These are phyloP conservation scores for Cyclostephanos invisitatus DNA, from an alignment of 108 stramenopile genomes.

Conservation along the genomic window DNA sequence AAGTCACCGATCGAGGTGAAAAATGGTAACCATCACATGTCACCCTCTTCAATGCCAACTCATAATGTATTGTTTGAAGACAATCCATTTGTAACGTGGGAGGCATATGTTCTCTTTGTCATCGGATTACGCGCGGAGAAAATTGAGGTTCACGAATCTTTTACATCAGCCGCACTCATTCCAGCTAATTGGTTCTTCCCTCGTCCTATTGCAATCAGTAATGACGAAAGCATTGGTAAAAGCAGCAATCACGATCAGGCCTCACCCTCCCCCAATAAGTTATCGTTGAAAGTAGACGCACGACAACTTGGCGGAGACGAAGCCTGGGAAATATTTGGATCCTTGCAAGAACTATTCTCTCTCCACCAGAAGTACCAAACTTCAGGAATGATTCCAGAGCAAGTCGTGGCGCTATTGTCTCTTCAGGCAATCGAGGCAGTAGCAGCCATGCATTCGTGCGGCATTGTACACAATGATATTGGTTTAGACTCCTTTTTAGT, in stretches of 20 bases:
- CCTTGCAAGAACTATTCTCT: slow-evolving; percentile 46
- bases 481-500: slow-evolving; percentile 45
- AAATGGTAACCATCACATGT: background rate
- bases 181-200: slow-evolving; percentile 21
- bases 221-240: background rate
- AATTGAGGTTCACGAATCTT: slow-evolving; percentile 5
- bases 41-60: background rate
- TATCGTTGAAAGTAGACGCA: slow-evolving; percentile 8
- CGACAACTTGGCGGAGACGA: background rate
- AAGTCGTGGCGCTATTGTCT: slow-evolving; percentile 31
- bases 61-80: slow-evolving; percentile 13
- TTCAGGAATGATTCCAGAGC: slow-evolving; percentile 42
- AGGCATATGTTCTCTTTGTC: slow-evolving; percentile 35
- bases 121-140: slow-evolving; percentile 18
- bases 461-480: slow-evolving; percentile 42
- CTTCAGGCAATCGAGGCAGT: slow-evolving; percentile 41
- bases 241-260: background rate
- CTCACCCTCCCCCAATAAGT: background rate
- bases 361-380: slow-evolving; percentile 37
- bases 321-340: slow-evolving; percentile 31
- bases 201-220: slow-evolving; percentile 20
- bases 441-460: slow-evolving; percentile 41
- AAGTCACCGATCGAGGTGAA: slow-evolving; percentile 10
- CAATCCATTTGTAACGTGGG: slow-evolving; percentile 31
- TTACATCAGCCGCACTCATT: background rate